Evolutionary conservation across 83 land plant genomes (phyloP), one percentile per base, ranked within the genome.

Genomic region (Thuja plicata): DNA sequence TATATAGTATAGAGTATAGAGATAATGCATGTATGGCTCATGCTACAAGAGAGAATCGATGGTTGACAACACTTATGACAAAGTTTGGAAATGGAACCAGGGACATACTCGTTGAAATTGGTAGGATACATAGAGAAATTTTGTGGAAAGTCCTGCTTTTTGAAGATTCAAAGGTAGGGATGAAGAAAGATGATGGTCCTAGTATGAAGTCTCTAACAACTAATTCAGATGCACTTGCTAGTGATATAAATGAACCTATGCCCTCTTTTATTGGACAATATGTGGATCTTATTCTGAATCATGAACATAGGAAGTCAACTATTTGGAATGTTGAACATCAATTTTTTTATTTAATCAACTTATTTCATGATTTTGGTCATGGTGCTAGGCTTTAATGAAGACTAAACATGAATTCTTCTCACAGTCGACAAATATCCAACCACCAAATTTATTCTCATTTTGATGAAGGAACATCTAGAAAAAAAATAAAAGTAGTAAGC

Each of bases 351-450:
- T 96, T 97, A 32, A 92, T 97, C 5, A 93, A 93, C 88, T 89
- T 96, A 40, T 96, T 96, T 79, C 94, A 97, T 83, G 97, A 97
- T 88, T 87, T 97, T 87, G 95, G 97, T n/a, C 98, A 97, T 86
- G 93, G 93, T 78, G 89, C 97, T 87, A 87, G 95, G 54, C 52
- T 88, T 87, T 93, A 88, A 37, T 92, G 88, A 21, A 90, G 97
- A 46, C 57, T 87, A 52, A 89, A 89, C 86, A 19, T 89, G 19
- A 94, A 94, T 37, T 84, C 90, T 84, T 83, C 92, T 78, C 85
- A 57, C 50, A 30, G 88, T 70, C 90, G 91, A 35, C 87, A 89
- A 87, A 92, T 91, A 32, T 77, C 92, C 6, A 85, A 80, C 86
- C 92, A 89, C 60, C 89, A 87, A 86, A 92, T 89, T 71, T 57